Evolutionary conservation across 768 basidiomycete species (phyloP).

Genomic region (Sporobolomyces pararoseus): DNA sequence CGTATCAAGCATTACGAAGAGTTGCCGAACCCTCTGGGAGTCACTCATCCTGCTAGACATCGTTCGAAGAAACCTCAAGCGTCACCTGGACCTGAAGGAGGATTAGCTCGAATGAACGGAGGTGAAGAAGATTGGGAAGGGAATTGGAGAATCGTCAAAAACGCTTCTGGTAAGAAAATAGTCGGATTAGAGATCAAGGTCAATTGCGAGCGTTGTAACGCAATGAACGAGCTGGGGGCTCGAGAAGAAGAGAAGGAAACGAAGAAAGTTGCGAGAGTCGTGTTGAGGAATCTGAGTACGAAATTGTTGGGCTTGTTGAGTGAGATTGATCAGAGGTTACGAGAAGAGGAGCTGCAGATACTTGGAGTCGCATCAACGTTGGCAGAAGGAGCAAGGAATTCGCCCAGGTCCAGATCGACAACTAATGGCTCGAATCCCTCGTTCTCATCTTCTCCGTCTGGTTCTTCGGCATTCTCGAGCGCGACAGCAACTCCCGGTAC

Average conservation of each 20-base stretch:
- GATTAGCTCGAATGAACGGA: neutral
- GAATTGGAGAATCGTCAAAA: constrained; percentile 3
- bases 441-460: too few species aligned
- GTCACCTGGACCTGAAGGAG: too few species aligned
- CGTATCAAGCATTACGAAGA: neutral
- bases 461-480: too few species aligned
- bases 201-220: neutral
- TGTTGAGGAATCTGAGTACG: neutral
- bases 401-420: too few species aligned
- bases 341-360: constrained; percentile 1
- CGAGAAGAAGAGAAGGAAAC: too few species aligned
- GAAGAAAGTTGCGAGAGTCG: neutral
- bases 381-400: too few species aligned
- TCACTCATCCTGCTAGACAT: neutral
- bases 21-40: neutral
- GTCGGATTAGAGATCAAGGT: neutral
- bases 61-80: neutral
- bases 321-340: neutral
- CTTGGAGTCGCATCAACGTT: too few species aligned
- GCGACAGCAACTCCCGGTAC: too few species aligned
- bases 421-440: too few species aligned
- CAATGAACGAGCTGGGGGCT: too few species aligned
- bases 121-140: neutral
- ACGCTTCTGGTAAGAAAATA: constrained; percentile 2
- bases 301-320: neutral